Base-by-base conservation (phyloP, 2,329 filamentous ascomycete genomes). In the Paecilomyces formosus region DNA sequence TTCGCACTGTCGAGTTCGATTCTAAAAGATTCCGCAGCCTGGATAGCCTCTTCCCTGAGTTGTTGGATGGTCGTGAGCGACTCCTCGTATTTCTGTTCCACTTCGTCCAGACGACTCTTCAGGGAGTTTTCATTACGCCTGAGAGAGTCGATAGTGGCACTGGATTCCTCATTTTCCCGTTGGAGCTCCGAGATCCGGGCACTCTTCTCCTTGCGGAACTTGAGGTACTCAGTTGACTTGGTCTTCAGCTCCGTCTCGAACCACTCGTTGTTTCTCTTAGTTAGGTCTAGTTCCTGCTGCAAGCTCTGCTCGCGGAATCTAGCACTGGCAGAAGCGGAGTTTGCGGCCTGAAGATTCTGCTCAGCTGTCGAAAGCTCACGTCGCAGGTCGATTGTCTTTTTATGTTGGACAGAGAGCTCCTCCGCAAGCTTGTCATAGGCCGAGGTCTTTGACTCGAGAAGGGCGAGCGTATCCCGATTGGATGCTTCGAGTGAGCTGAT, bases 121-220 rank as follows among this genome's bases (percentile, higher is more conserved):
- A 97, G 83, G 28, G 89, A 84, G 60, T 89, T 85, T 70, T 97
- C 92, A 45, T 86, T 89, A 45, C 89, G 87, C 69, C 88, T 88
- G 22, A 96, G 78, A 9, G 88, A 83, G 57, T 96, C 91, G 56
- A 92, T 82, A 31, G 84, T 88, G 21, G 89, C 87, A 62, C 83
- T 87, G 52, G 88, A 85, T 64, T 99, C 94, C 65, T 97, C 93
- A 65, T 93, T 89, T 61, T 89, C 85, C 56, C 92, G 89, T 74
- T 97, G 90, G 28, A 99, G 84, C 68, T 95, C 90, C 8, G 92
- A 85, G 65, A 97, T 90, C 45, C 90, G 88, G 1, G 91, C 88
- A 62, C 90, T 90, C 81, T 97, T 97, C 71, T 99, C 94, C 71
- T 96, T 97, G 62, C 94, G 86, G 74, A 89, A 93, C 69, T 92